phyloP scores from a whole-genome alignment of 805 yeast genomes.

The Nakazawaea holstii region DNA sequence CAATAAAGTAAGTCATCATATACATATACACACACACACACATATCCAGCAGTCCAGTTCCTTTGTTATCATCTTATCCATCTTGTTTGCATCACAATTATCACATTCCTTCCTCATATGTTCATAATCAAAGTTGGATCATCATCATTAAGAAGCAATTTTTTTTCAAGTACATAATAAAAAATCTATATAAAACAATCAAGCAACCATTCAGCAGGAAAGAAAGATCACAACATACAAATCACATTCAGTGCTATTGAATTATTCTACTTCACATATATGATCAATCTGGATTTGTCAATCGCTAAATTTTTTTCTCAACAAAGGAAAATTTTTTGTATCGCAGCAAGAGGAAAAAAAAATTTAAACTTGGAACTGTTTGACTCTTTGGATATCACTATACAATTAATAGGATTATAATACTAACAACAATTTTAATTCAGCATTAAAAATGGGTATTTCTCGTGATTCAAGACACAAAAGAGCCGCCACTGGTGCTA shows the following conservation, averaged over 20 bases:
- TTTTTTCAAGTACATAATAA: no score
- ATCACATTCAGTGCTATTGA: neutral
- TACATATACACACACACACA: neutral
- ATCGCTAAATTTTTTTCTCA: no score
- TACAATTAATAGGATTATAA: neutral
- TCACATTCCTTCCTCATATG: neutral
- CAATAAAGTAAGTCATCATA: constrained; percentile 7
- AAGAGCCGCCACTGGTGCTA: constrained; percentile 99
- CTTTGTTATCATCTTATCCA: neutral
- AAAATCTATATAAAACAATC: no score
- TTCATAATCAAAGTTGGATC: neutral
- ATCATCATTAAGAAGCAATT: neutral
- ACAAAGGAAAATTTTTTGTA: no score
- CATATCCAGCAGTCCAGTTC: neutral
- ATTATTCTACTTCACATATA: no score
- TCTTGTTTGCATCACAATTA: neutral
- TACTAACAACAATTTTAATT: constrained; percentile 8
- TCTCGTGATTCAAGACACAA: constrained; percentile 99
- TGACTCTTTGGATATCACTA: neutral
- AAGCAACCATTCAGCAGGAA: no score
- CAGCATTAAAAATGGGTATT: constrained; percentile 83
- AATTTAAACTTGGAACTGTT: no score
- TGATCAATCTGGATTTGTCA: no score
- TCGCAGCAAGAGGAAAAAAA: no score
- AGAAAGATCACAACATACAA: no score